Base-by-base conservation (phyloP, 306 rosid species). In the Vigna reflexopilosa region DNA sequence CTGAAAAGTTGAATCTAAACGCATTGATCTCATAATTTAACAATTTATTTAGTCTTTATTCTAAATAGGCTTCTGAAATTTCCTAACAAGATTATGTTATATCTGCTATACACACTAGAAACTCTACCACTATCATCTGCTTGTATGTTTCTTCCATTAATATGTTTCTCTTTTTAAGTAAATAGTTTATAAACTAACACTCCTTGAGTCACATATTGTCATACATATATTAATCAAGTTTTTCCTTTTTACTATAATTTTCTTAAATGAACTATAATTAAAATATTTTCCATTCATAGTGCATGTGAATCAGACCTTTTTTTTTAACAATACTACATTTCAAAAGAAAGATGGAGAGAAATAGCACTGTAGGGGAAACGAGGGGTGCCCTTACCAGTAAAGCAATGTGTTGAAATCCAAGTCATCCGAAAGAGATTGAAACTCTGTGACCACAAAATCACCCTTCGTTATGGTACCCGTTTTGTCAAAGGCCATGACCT, bases 391-490 rank as follows among this genome's bases (percentile, higher is more conserved):
- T 85, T 67, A 96, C 98, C 99, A 96, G 83, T 88, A 89, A 48
- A 93, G 52, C 85, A 96, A 72, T 57, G 90, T 86, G 83, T 86
- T 86, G 61, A 80, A 62, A 88, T 88, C 84, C 40, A 91, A 72
- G 80, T 88, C 92, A 36, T 86, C 85, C n/a, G 77, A 73, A 59
- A 96, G 94, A 77, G 91, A 81, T 28, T 67, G 88, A 67, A 93
- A 86, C 79, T 89, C 84, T 1, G 93, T 83, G 57, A 96, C 95
- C 76, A 75, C 73, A 84, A 96, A 93, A 80, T 96, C 97, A 68
- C 97, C 99, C 72, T 87, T 93, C 2, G 99, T 96, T 54, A 96
- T 85, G 5, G 99, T 96, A 14, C 99, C 99, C 1, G 99, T 96
- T 83, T 96, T 96, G 87, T 96, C 99, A 70, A 96, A 93, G 17